These are phyloP conservation scores for Trichoderma asperelloides DNA, from an alignment of 495 filamentous ascomycete genomes.

Conservation along the genomic window DNA sequence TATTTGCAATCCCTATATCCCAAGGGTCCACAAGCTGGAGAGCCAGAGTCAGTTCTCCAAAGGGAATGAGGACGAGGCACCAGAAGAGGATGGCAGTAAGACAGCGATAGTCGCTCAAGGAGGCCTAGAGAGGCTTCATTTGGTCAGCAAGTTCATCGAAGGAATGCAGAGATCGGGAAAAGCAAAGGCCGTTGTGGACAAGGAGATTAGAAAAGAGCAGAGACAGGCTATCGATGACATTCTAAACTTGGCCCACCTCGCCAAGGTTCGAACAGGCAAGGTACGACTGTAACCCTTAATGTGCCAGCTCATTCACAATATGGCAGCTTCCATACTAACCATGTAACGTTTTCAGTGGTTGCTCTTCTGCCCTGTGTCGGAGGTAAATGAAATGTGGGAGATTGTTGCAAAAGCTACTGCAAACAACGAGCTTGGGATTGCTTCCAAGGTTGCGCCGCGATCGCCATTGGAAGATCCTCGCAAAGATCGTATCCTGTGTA, in stretches of 20 bases:
- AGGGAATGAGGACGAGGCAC: slow-evolving; percentile 32
- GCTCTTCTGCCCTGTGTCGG: slow-evolving; percentile 51
- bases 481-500: slow-evolving; percentile 53
- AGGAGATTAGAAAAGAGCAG: slow-evolving; percentile 44
- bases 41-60: slow-evolving; percentile 25
- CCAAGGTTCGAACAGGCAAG: slow-evolving; percentile 55
- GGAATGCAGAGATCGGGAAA: slow-evolving; percentile 17
- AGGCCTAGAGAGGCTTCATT: slow-evolving; percentile 27
- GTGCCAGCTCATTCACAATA: neutral
- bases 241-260: slow-evolving; percentile 44
- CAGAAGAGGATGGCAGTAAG: slow-evolving; percentile 22
- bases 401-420: slow-evolving; percentile 53
- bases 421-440: slow-evolving; percentile 54
- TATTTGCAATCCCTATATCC: slow-evolving; percentile 46
- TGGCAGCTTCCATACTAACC: neutral
- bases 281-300: slow-evolving; percentile 14
- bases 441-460: slow-evolving; percentile 58
- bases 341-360: slow-evolving; percentile 51
- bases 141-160: slow-evolving; percentile 25
- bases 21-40: slow-evolving; percentile 16
- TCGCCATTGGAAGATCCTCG: slow-evolving; percentile 11
- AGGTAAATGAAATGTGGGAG: slow-evolving; percentile 57
- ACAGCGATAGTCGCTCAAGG: slow-evolving; percentile 19
- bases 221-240: slow-evolving; percentile 44
- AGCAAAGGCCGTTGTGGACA: slow-evolving; percentile 30